Evolutionary conservation across 2,329 filamentous ascomycete species (phyloP), one percentile per base, ranked within the genome.

Genomic region (Colletotrichum graminicola): DNA sequence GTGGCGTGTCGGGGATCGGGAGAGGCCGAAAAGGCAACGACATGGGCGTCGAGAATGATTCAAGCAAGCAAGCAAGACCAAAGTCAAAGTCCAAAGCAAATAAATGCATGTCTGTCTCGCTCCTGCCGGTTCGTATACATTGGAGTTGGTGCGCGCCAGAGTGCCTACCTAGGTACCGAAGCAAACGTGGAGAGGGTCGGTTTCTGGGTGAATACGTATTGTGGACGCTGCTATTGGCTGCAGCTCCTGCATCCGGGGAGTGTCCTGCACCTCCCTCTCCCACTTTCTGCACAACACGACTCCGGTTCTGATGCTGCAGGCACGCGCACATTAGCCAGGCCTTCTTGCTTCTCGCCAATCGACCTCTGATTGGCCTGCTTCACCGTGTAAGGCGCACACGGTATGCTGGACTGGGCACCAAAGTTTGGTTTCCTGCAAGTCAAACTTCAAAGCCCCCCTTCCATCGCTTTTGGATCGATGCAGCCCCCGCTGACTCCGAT

Each of bases 271-370:
- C 39, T 61, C 14, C n/a, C 34, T 52, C 43, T 66, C 60, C 59
- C 59, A 55, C 59, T 60, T 68, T 49, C 68, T 71, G 68, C 68
- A 71, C 68, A 68, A 71, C 68, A 71, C 68, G 63, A 49, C 65
- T 68, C 29, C 39, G 52, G 49, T 36, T 56, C 47, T 36, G 41
- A 45, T 45, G 56, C 54, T 62, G 59, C 68, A 71, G 59, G 54
- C 63, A 59, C 41, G 43, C 61, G 6, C 36, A 39, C 36, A 43
- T 39, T n/a, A 45, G 49, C 43, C 8, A n/a, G 29, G 32, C 41
- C 21, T 26, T 26, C 5, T 32, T 29, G 26, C 10, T 55, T 34
- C 29, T 47, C 18, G n/a, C 18, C 16, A 10, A n/a, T 10, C 3
- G 23, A 23, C 32, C 8, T 23, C 16, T 57, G n/a, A 68, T 63